A percentile compares a stretch with the other conserved stretches of the same genome.
Conservation (phyloP, 2,329 filamentous ascomycete species). For the Aspergillus novofumigatus region DNA sequence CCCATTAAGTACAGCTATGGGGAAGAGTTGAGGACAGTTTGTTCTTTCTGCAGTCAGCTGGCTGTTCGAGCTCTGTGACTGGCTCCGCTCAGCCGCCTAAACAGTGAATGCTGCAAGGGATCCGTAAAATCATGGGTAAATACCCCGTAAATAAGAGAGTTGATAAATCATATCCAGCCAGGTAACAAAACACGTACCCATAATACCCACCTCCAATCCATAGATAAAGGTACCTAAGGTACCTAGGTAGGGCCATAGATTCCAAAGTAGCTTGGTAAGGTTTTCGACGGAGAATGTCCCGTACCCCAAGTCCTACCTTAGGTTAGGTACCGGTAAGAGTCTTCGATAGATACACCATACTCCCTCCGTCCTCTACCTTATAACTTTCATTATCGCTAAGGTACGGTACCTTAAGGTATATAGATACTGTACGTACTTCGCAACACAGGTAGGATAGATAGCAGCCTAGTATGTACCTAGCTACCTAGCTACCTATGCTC, state of each 20-base stretch:
- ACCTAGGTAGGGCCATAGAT: no score
- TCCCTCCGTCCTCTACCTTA: neutral
- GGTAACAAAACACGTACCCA: neutral
- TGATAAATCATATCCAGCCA: neutral
- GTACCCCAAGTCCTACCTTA: no score
- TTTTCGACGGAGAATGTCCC: neutral
- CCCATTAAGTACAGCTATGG: constrained; percentile 15
- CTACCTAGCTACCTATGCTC: no score
- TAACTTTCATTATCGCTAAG: neutral
- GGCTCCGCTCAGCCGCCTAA: constrained; percentile 22
- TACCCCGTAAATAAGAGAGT: neutral
- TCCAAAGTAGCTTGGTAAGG: neutral
- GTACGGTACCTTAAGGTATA: no score
- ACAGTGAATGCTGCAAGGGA: constrained; percentile 17
- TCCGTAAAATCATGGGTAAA: constrained; percentile 1
- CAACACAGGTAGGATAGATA: no score
- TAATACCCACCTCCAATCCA: neutral
- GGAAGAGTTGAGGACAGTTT: constrained; percentile 38
- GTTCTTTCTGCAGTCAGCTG: constrained; percentile 34
- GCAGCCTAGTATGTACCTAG: no score
- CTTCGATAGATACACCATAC: no score
- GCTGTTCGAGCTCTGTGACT: constrained; percentile 22
- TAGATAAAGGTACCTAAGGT: no score
- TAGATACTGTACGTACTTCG: no score
- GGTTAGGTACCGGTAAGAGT: no score